A percentile compares a stretch with the other conserved stretches of the same genome.
phyloP scores from a whole-genome alignment of 805 yeast species.

The Teunomyces panamensis region DNA sequence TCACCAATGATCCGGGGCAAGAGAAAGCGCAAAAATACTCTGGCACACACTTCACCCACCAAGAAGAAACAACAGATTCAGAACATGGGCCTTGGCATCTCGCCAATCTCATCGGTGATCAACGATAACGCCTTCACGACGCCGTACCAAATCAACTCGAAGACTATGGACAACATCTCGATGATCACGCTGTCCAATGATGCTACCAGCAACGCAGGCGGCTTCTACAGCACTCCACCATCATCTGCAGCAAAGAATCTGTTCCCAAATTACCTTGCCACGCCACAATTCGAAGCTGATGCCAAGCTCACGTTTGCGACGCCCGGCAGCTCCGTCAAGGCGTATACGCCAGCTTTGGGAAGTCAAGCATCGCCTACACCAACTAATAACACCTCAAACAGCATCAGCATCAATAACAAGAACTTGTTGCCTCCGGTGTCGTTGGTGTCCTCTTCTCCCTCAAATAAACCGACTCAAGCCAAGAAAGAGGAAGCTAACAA shows the following conservation, averaged over 20 bases:
- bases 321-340: slow-evolving; percentile 4
- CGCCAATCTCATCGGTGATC: slow-evolving; percentile 18
- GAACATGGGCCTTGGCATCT: slow-evolving; percentile 4
- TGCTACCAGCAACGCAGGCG: neutral
- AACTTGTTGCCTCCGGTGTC: slow-evolving; percentile 16
- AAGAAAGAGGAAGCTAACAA: slow-evolving; percentile 9
- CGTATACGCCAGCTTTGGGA: slow-evolving; percentile 2
- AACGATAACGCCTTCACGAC: slow-evolving; percentile 16
- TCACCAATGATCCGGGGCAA: slow-evolving; percentile 21
- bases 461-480: neutral
- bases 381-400: too few species aligned
- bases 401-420: neutral
- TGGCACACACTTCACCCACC: slow-evolving; percentile 7
- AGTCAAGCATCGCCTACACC: slow-evolving; percentile 3
- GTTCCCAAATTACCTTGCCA: slow-evolving; percentile 9
- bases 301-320: slow-evolving; percentile 6
- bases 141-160: slow-evolving; percentile 25
- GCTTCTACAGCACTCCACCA: slow-evolving; percentile 19
- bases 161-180: slow-evolving; percentile 33
- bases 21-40: slow-evolving; percentile 9
- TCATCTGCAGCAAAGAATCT: slow-evolving; percentile 13
- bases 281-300: slow-evolving; percentile 8
- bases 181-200: slow-evolving; percentile 24
- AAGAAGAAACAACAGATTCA: slow-evolving; percentile 2
- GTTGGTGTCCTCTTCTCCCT: neutral